Base-by-base conservation (phyloP, 257 asterid species). In the Agastache rugosa region DNA sequence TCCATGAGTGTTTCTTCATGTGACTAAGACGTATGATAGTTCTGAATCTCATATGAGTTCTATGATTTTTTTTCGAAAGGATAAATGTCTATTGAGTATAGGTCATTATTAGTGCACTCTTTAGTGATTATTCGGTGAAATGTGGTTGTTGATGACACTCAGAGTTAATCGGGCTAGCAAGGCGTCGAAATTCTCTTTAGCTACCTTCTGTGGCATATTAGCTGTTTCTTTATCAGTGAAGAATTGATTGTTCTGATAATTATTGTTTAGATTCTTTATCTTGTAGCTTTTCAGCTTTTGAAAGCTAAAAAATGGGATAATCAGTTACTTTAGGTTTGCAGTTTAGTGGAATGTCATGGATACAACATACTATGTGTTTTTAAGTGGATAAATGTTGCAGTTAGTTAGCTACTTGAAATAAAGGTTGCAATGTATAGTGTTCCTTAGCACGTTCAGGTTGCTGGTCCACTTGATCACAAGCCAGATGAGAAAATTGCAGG, bases 371-470 rank as follows among this genome's bases (percentile, higher is more conserved):
- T 16, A 2, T 29, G 17, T 11, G 51, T n/a, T 55, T 31, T 22
- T 58, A 27, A n/a, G 69, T 60, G 54, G 60, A 68, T 78, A 51
- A 19, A 19, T 61, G 29, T 5, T 67, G 59, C 25, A 20, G n/a
- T 20, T 64, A n/a, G 14, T 71, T 73, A 25, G 68, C 47, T 67
- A 65, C 66, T 35, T 59, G 19, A 8, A 25, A 5, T 23, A 8
- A 41, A 19, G 45, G 42, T 75, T 29, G 27, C 2, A 17, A 10
- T 51, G 41, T 55, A 39, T 37, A 65, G 75, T 73, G 74, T 83
- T 85, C 96, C 96, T 90, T 88, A 85, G 90, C 91, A 45, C 72
- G 75, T 72, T 68, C 78, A 93, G 98, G 92, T 93, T 81, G 79
- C 82, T 63, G 96, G 97, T 80, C 94, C 97, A 37, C 88, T 88